Base-by-base conservation (phyloP, 2,329 filamentous ascomycete genomes). In the Nothophaeocryptopus gaeumannii region DNA sequence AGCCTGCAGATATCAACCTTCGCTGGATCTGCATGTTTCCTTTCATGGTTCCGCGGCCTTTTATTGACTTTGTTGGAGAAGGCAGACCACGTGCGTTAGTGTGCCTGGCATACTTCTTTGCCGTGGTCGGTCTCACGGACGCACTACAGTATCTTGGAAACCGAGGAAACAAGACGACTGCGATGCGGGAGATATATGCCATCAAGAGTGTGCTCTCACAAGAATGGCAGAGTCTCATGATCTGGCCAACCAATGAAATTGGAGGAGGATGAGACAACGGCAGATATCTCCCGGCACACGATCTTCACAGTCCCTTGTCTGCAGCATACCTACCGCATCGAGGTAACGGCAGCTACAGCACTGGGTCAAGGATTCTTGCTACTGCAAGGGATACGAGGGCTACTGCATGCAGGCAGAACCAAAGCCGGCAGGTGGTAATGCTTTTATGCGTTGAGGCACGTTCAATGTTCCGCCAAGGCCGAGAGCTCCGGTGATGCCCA, bases 21-120 rank as follows among this genome's bases (percentile, higher is more conserved):
- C 57, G 65, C n/a, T 58, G 62, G 38, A 60, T 69, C n/a, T 58
- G 55, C 13, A 62, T 61, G 15, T 70, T 68, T 39, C 57, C 65
- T 2, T 60, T 67, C 10, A 60, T 67, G 36, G 55, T 67, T 10
- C 62, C 63, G 8, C 43, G 56, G n/a, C 46, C 53, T 16, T 68
- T 67, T 14, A 57, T 64, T 14, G 59, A 63, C n/a, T 58, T 68
- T 16, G 53, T 68, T 29, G 47, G 54, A n/a, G 62, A 68, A 38
- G 52, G 54, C 15, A 52, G 62, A 29, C 67, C 66, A 11, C 61
- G 66, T 13, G 67, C 67, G 8, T 50, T 69, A n/a, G 62, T 67
- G 2, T 64, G 65, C 1, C 45, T 70, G 36, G 66, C 64, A 5
- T 64, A 68, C 48, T 63, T 65, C 50, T 70, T 70, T 44, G 63